Evolutionary conservation across 2,329 filamentous ascomycete species (phyloP).

Genomic region (Fusarium verticillioides): DNA sequence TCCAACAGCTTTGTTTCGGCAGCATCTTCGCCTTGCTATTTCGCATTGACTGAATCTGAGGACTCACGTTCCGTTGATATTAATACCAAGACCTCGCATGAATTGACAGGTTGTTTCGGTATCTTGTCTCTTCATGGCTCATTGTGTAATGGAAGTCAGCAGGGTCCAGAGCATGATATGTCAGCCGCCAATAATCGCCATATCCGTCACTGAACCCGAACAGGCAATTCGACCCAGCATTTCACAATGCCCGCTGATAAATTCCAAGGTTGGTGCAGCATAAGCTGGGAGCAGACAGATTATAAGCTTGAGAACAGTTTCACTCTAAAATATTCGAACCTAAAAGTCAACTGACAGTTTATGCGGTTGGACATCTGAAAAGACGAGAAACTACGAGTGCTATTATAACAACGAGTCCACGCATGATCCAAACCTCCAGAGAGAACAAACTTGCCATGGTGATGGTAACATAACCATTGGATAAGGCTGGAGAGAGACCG

Average conservation of each 20-base stretch:
- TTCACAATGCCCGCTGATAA: fast-evolving
- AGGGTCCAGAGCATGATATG: not conserved
- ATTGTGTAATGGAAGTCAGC: not conserved
- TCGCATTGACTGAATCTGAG: not conserved
- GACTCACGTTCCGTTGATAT: too few species aligned
- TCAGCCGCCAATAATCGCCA: not conserved
- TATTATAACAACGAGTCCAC: not conserved
- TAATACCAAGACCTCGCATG: fast-evolving
- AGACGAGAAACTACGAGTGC: not conserved
- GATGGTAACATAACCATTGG: fast-evolving
- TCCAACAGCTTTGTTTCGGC: not conserved
- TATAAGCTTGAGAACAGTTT: not conserved
- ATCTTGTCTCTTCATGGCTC: not conserved
- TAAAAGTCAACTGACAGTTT: too few species aligned
- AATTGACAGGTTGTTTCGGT: too few species aligned
- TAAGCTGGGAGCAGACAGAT: too few species aligned
- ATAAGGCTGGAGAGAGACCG: too few species aligned
- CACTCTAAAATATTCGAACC: too few species aligned
- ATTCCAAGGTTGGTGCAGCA: too few species aligned
- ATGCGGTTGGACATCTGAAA: not conserved
- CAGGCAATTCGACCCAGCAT: not conserved
- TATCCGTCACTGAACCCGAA: not conserved
- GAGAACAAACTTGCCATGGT: fast-evolving
- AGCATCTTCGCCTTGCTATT: not conserved
- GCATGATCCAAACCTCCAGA: not conserved